Evolutionary conservation across 768 basidiomycete genomes (phyloP).

Genomic region (Galerina marginata): DNA sequence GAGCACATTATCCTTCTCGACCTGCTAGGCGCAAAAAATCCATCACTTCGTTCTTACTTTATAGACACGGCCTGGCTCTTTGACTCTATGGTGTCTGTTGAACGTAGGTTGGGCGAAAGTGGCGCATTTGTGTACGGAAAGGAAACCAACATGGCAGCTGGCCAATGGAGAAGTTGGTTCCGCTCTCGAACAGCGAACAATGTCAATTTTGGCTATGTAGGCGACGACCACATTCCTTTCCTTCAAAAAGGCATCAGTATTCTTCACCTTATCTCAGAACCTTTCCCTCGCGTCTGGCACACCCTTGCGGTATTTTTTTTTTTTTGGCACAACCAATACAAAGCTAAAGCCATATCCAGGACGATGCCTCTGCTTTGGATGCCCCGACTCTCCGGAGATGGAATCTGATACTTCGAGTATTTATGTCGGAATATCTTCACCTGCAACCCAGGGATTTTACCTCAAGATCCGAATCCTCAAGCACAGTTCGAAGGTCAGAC

Average conservation of each 20-base stretch:
- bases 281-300: conserved; percentile 94
- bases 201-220: conserved; percentile 63
- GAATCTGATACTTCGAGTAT: conserved; percentile 87
- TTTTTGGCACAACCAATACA: not conserved
- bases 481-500: conserved; percentile 39
- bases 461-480: conserved; percentile 28
- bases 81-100: conserved; percentile 74
- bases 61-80: conserved; percentile 93
- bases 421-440: conserved; percentile 89
- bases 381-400: conserved; percentile 86
- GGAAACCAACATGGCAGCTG: conserved; percentile 49
- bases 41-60: conserved; percentile 82
- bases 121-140: conserved; percentile 63
- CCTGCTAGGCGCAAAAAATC: conserved; percentile 80
- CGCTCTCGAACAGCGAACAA: conserved; percentile 46
- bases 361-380: conserved; percentile 88
- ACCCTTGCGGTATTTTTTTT: conserved; percentile 60
- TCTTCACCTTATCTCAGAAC: conserved; percentile 87
- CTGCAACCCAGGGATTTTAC: conserved; percentile 55
- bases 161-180: conserved; percentile 72
- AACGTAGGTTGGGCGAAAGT: conserved; percentile 68
- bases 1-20: conserved; percentile 94
- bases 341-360: conserved; percentile 49
- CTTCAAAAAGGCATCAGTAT: conserved; percentile 81
- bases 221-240: conserved; percentile 96